A percentile compares a stretch with the other conserved stretches of the same genome.
These are phyloP conservation scores for Tolypocladium nubicola DNA, from an alignment of 2,329 filamentous ascomycete genomes.

Conservation along the genomic window DNA sequence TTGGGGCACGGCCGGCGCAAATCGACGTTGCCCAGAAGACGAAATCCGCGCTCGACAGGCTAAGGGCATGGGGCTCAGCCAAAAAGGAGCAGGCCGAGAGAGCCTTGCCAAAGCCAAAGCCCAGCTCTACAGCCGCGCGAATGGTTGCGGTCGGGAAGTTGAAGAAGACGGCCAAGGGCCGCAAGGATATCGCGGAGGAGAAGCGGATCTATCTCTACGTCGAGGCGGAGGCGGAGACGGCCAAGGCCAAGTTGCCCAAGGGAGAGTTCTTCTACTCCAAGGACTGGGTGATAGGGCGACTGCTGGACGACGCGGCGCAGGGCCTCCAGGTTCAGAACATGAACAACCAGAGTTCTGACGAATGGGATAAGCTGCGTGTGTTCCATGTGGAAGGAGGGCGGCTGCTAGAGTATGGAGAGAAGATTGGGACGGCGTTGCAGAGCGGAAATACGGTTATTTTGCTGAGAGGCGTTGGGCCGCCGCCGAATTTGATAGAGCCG, in stretches of 20 bases:
- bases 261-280: constrained; percentile 71
- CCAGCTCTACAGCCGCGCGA: constrained; percentile 51
- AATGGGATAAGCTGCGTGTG: constrained; percentile 71
- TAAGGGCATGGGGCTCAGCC: constrained; percentile 70
- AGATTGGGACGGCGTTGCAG: constrained; percentile 61
- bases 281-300: constrained; percentile 82
- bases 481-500: constrained; percentile 58
- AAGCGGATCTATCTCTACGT: constrained; percentile 87
- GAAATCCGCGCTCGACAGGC: constrained; percentile 60
- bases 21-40: constrained; percentile 51
- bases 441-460: constrained; percentile 88
- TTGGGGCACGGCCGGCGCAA: constrained; percentile 36
- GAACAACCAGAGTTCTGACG: constrained; percentile 66
- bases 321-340: constrained; percentile 71
- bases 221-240: constrained; percentile 80
- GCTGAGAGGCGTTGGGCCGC: constrained; percentile 73
- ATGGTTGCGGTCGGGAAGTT: constrained; percentile 63
- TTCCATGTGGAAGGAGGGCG: constrained; percentile 90
- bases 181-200: constrained; percentile 66
- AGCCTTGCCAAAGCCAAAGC: constrained; percentile 52
- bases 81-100: constrained; percentile 55
- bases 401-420: constrained; percentile 78
- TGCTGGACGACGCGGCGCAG: constrained; percentile 69
- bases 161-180: constrained; percentile 84
- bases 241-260: constrained; percentile 71